Base-by-base conservation (phyloP, 441 rosid species). In the Arabidopsis hybrid region DNA sequence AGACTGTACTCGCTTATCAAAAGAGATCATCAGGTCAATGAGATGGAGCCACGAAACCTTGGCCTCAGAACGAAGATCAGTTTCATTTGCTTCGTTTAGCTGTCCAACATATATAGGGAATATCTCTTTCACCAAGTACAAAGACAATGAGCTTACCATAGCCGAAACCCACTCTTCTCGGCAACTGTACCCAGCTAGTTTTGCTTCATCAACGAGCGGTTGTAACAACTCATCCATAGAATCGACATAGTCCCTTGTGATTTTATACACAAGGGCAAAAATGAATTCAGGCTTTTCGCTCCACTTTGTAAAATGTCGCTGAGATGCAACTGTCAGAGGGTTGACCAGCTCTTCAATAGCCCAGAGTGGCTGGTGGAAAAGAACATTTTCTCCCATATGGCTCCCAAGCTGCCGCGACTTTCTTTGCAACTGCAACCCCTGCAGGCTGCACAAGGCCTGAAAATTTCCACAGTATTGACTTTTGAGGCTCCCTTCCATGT, bases 311-410 rank as follows among this genome's bases (percentile, higher is more conserved):
- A 95, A 95, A 80, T 95, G 90, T 8, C 65, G 78, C 35, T 91
- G 96, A 52, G 87, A 89, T 49, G 95, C 85, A 79, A 95, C 74
- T 6, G 88, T 84, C 58, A 92, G 69, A 75, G 99, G 99, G 65
- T 84, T 95, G 53, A 87, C 98, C 59, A 95, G 88, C 87, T 95
- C 98, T 83, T 91, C 97, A 78, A 92, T 84, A 69, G 94, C 99
- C 97, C 99, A 95, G 51, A 95, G 92, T 67, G 98, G 95, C 71
- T 92, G 98, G 52, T 79, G 88, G 58, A 78, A 78, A 42, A 89
- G 79, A 76, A 91, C 85, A 60, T 77, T 81, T 79, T 91, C 91
- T 65, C 78, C 78, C 74, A 84, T 81, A 60, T 73, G 84, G 68
- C 90, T 90, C 74, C 89, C 88, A 67, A 90, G 99, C 71, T 86